Percentiles rank a stretch among this genome's conserved stretches.
Evolutionary conservation across 129 eudicot genomes (phyloP).

Genomic region (Flaveria robusta): DNA sequence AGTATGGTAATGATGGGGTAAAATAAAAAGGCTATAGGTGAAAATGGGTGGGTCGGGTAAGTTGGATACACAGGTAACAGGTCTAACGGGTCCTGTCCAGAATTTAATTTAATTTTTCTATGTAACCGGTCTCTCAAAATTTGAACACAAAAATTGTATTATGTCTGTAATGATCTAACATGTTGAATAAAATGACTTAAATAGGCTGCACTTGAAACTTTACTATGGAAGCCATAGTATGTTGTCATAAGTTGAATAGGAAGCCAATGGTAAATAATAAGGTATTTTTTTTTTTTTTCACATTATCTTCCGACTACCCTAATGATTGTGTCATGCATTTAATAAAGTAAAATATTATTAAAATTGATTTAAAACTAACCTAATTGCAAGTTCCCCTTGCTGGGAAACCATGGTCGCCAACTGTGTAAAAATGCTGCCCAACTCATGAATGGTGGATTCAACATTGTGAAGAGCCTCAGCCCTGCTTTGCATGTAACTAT

Average conservation of each 20-base stretch:
- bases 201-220: too few relatives aligned
- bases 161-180: not conserved
- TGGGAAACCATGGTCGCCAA: constrained; percentile 94
- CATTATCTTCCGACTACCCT: not conserved
- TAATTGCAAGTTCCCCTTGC: constrained; percentile 92
- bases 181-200: not conserved
- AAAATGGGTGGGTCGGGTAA: not conserved
- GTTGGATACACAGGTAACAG: not conserved
- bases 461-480: constrained; percentile 95
- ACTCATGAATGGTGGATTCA: constrained; percentile 89
- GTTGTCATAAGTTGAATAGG: not conserved
- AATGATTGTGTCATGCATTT: constrained; percentile 14
- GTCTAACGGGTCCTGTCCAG: not conserved
- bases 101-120: not conserved
- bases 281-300: not conserved
- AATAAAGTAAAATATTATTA: not conserved
- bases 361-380: constrained; percentile 41
- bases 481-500: constrained; percentile 89
- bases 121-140: not conserved
- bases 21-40: too few relatives aligned
- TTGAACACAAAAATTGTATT: not conserved
- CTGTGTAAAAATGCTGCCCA: constrained; percentile 78
- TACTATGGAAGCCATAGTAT: not conserved
- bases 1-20: too few relatives aligned
- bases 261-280: constrained; percentile 5